Percentiles rank a stretch among this genome's conserved stretches.
These are phyloP conservation scores for Lasiodiplodia sp. DNA, from an alignment of 2,329 filamentous ascomycete genomes.

Conservation along the genomic window DNA sequence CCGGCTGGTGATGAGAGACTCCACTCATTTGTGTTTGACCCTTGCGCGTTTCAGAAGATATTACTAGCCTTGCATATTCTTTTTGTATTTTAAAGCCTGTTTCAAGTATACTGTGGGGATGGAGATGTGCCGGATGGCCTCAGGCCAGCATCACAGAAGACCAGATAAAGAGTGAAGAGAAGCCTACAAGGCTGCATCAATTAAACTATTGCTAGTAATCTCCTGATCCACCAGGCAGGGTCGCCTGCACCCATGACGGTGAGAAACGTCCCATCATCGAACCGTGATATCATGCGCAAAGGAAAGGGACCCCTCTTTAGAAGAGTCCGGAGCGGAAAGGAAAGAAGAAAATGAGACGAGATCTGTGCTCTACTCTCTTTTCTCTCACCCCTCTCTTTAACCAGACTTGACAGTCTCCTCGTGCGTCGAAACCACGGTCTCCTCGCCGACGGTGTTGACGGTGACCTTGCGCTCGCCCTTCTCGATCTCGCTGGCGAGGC, in stretches of 20 bases:
- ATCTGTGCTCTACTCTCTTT: background rate
- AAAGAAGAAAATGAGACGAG: background rate
- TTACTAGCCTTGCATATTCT: background rate
- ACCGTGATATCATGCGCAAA: conserved; percentile 1
- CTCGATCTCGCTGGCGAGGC: conserved; percentile 46
- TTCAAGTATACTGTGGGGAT: background rate
- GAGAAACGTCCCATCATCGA: background rate
- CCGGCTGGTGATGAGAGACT: no score
- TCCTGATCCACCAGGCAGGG: background rate
- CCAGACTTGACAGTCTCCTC: background rate
- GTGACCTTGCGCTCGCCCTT: conserved; percentile 37
- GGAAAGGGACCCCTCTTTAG: no score
- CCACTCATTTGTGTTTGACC: no score
- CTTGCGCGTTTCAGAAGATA: no score
- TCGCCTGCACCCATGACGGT: no score
- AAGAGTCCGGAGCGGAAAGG: background rate
- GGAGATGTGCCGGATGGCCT: no score
- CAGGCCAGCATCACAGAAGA: background rate
- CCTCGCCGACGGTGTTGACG: background rate
- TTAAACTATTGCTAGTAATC: background rate
- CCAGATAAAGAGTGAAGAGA: background rate
- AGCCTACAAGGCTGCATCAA: background rate
- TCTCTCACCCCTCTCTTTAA: no score
- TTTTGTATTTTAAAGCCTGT: background rate
- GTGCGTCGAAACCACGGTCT: background rate